A percentile compares a stretch with the other conserved stretches of the same genome.
Evolutionary conservation across 495 filamentous ascomycete genomes (phyloP).

Genomic region (Penicillium salamii): DNA sequence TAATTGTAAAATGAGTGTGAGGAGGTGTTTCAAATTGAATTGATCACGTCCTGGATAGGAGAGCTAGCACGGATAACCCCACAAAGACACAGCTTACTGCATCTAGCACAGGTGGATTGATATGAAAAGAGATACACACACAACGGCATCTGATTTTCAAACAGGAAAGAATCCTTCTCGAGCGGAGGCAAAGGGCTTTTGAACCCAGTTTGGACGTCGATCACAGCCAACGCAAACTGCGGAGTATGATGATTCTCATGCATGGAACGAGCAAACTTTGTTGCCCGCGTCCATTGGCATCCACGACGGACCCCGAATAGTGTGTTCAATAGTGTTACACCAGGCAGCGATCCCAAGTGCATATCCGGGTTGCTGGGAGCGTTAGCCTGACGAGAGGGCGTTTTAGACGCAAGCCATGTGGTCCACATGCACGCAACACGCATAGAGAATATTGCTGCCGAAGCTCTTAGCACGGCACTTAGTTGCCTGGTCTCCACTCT

Average conservation of each 20-base stretch:
- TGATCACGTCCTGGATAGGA: background rate
- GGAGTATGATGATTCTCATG: constrained; percentile 15
- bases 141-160: background rate
- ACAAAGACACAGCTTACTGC: background rate
- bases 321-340: constrained; percentile 18
- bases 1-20: constrained; percentile 15
- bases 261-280: constrained; percentile 4
- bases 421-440: background rate
- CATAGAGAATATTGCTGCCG: constrained; percentile 6
- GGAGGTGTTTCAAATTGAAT: background rate
- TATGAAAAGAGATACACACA: background rate
- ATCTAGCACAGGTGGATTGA: background rate
- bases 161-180: background rate
- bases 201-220: background rate
- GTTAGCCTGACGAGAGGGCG: background rate
- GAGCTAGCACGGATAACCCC: background rate
- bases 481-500: constrained; percentile 10
- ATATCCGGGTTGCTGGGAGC: background rate
- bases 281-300: too few species aligned
- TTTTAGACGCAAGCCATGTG: constrained; percentile 9
- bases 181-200: constrained; percentile 1
- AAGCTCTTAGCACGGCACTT: constrained; percentile 9
- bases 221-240: constrained; percentile 3
- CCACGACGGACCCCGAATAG: constrained; percentile 16
- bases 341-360: constrained; percentile 9